Evolutionary conservation across 2,329 filamentous ascomycete species (phyloP), one percentile per base, ranked within the genome.

Genomic region (Pseudocercospora musae): DNA sequence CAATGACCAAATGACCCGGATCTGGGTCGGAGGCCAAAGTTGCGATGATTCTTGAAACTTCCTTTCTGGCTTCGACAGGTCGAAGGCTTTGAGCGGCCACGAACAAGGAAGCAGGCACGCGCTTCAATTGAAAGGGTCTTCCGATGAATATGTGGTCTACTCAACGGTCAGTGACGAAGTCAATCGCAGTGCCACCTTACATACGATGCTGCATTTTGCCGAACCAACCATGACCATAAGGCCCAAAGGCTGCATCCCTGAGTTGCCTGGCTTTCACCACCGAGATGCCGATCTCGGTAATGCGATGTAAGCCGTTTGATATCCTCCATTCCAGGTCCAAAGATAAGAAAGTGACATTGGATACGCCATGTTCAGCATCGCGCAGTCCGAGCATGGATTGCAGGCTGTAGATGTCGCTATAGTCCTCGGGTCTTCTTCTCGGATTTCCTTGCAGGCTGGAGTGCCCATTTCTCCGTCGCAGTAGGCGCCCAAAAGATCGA

Each of bases 181-280:
- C 5, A 20, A 40, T 42, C 11, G 20, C 31, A 15, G 20, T 15
- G 31, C 37, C 7, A 27, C 15, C 8, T 50, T 18, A n/a, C 44
- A 13, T 48, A 63, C 62, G 52, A 54, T 63, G 62, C n/a, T 60
- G n/a, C 62, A 63, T 63, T 53, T 58, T 60, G 5, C 44, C 44
- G 10, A 44, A n/a, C 61, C 61, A 60, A 10, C 46, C 44, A 15
- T 20, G 46, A 2, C 29, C 23, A 21, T 46, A 58, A 6, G 52
- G n/a, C 3, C 61, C 61, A 15, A 54, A 58, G 23, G 49, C 25
- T 20, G 27, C 15, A 21, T 25, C 53, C 9, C 21, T 20, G 15
- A 63, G 42, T 20, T 63, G 46, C 31, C 15, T 20, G 4, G 55
- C 46, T 10, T 23, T 52, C 53, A 63, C n/a, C 10, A 52, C 57